Evolutionary conservation across 2,329 filamentous ascomycete species (phyloP), one percentile per base, ranked within the genome.

Genomic region (Trichophyton equinum): DNA sequence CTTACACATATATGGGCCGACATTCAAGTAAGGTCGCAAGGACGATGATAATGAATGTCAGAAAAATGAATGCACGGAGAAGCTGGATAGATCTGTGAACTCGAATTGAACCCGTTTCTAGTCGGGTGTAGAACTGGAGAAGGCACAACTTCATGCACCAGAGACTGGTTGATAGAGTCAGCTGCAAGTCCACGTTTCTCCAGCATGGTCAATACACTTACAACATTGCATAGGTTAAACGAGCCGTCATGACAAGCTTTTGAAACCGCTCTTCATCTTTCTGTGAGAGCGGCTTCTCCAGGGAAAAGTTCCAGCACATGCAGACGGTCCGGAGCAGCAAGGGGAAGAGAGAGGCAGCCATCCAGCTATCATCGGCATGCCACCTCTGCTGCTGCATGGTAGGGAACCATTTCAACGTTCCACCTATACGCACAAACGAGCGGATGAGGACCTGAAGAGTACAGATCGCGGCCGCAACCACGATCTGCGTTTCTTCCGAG

Each of bases 111-210:
- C 64, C 64, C 9, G 61, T 65, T 58, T 64, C 64, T 22, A 65
- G 42, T 15, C 64, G 60, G 4, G 60, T 61, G 56, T 65, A 65
- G 36, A 65, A 65, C 58, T 62, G 61, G 15, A 65, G 55, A 18
- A 65, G 61, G 42, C 62, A 64, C 11, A 64, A 51, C 42, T 65
- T 65, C 62, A 65, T 64, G 56, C 60, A 64, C 64, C 64, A 65
- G 44, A 65, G 57, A 57, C 64, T 65, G 49, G 60, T 13, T 7
- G n/a, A 3, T 33, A 33, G 8, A 13, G 2, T 38, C 33, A 38
- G 33, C 33, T 13, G 9, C 33, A 3, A 13, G 33, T 38, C 13
- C 33, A 38, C 33, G 11, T 38, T 11, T 38, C 8, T 38, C 8
- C 33, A 38, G 6, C 33, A 38, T n/a, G 38, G 44, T 5, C 1